Percentiles rank a stretch among this genome's conserved stretches.
These are phyloP conservation scores for Fusarium tjaetaba DNA, from an alignment of 2,329 filamentous ascomycete genomes.

Conservation along the genomic window DNA sequence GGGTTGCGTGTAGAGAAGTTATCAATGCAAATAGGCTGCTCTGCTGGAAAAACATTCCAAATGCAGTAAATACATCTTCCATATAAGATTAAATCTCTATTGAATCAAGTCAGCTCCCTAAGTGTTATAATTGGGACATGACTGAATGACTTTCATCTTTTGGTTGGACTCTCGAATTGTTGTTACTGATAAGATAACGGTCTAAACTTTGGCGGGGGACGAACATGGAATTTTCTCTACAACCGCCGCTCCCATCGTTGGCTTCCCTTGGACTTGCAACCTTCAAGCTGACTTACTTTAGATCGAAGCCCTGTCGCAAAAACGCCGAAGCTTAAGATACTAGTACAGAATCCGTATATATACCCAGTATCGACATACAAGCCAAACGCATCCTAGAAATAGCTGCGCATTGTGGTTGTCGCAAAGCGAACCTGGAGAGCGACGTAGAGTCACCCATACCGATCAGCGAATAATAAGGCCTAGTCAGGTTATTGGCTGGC, in stretches of 20 bases:
- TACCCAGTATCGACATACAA: background rate
- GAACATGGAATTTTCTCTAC: slow-evolving; percentile 36
- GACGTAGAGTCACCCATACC: slow-evolving; percentile 3
- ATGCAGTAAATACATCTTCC: background rate
- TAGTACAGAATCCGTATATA: background rate
- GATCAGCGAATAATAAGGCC: background rate
- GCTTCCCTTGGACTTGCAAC: background rate
- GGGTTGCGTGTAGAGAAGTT: background rate
- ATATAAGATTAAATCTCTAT: background rate
- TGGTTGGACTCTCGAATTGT: background rate
- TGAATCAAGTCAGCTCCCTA: background rate
- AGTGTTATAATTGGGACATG: no score
- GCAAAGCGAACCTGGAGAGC: slow-evolving; percentile 16
- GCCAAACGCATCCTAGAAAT: background rate
- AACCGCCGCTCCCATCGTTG: slow-evolving; percentile 19
- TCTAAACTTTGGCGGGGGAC: slow-evolving; percentile 38
- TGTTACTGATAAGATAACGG: slow-evolving; percentile 36
- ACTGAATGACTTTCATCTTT: background rate
- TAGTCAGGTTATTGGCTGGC: background rate
- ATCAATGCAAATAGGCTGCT: background rate
- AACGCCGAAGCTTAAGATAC: background rate
- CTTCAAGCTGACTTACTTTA: background rate
- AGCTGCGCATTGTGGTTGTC: slow-evolving; percentile 6
- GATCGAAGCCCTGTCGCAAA: background rate
- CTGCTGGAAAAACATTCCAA: background rate